phyloP scores from a whole-genome alignment of 2,329 filamentous ascomycete species.

The Cercospora janseana region DNA sequence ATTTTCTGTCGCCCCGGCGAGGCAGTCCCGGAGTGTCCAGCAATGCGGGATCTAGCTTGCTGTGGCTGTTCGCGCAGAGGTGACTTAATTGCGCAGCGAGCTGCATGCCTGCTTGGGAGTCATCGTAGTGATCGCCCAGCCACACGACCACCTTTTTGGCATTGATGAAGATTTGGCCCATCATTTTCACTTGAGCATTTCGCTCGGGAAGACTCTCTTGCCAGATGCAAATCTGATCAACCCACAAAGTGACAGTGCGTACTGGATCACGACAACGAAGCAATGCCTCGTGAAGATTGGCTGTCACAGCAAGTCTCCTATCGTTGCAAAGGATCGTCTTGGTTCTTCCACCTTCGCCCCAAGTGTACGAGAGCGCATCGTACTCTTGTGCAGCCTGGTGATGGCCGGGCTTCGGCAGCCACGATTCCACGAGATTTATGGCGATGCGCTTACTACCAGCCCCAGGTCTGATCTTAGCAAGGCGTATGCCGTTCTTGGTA shows the following conservation, averaged over 20 bases:
- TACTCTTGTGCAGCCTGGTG: slow-evolving; percentile 22
- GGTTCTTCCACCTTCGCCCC: slow-evolving; percentile 26
- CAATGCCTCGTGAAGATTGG: slow-evolving; percentile 32
- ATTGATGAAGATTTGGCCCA: slow-evolving; percentile 35
- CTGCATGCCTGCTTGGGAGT: slow-evolving; percentile 34
- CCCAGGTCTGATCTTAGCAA: slow-evolving; percentile 31
- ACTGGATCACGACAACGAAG: slow-evolving; percentile 30
- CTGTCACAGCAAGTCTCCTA: slow-evolving; percentile 27
- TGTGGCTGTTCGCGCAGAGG: slow-evolving; percentile 16
- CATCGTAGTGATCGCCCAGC: slow-evolving; percentile 33
- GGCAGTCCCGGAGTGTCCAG: slow-evolving; percentile 33
- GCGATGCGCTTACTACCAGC: slow-evolving; percentile 29
- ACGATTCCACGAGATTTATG: slow-evolving; percentile 32
- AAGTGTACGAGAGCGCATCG: slow-evolving; percentile 36
- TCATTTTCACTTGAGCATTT: slow-evolving; percentile 35
- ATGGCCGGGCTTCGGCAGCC: slow-evolving; percentile 25
- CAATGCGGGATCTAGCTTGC: background rate
- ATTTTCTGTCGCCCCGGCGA: slow-evolving; percentile 27
- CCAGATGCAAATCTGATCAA: slow-evolving; percentile 37
- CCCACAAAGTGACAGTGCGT: slow-evolving; percentile 29
- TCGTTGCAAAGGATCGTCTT: slow-evolving; percentile 35
- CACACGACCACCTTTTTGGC: slow-evolving; percentile 35
- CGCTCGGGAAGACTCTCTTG: slow-evolving; percentile 33
- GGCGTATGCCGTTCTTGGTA: slow-evolving; percentile 31
- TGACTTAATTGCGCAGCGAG: slow-evolving; percentile 30